Evolutionary conservation across 345 rosid species (phyloP).

Genomic region (Citrus glauca): DNA sequence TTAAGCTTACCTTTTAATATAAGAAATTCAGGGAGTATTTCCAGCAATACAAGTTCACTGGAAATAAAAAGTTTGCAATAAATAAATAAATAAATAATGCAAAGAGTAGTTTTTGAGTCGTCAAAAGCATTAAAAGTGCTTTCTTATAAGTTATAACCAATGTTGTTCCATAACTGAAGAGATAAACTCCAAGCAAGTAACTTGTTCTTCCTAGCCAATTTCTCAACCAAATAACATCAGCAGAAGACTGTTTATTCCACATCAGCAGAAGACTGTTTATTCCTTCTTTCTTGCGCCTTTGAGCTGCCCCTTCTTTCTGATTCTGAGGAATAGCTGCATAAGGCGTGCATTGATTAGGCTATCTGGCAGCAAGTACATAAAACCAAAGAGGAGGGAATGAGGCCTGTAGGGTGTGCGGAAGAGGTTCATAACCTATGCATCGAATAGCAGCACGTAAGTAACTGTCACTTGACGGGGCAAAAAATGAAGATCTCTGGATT

Average conservation of each 20-base stretch:
- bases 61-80: too few relatives aligned
- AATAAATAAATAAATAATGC: too few relatives aligned
- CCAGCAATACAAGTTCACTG: too few relatives aligned
- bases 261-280: conserved; percentile 5
- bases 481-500: conserved; percentile 61
- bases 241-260: conserved; percentile 25
- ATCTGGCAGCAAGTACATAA: conserved; percentile 45
- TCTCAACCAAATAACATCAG: neutral
- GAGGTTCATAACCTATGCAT: conserved; percentile 65
- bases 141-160: too few relatives aligned
- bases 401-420: conserved; percentile 83
- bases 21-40: too few relatives aligned
- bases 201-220: neutral
- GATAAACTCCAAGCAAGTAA: neutral
- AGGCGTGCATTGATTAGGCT: conserved; percentile 45
- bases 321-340: conserved; percentile 39
- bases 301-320: conserved; percentile 59
- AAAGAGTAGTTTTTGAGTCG: too few relatives aligned
- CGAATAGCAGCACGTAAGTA: conserved; percentile 62
- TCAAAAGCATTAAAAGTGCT: too few relatives aligned
- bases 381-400: conserved; percentile 59
- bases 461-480: conserved; percentile 65
- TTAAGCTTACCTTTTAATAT: too few relatives aligned
- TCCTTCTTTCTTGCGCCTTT: conserved; percentile 70
- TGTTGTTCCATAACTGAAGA: neutral